phyloP scores from a whole-genome alignment of 768 basidiomycete species.

The Mycena pura region DNA sequence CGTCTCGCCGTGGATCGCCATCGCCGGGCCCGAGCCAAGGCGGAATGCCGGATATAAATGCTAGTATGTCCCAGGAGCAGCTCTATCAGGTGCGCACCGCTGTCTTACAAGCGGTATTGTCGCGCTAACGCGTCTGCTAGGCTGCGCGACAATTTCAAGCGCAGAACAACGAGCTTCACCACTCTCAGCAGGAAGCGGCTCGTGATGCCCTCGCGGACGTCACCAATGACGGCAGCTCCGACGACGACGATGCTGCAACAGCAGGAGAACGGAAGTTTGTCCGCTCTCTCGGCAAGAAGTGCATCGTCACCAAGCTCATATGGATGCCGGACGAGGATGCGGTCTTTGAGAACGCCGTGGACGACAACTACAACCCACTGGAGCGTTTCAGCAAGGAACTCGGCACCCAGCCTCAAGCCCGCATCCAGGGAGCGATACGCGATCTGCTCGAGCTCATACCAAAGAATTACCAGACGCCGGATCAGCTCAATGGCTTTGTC shows the following conservation, averaged over 20 bases:
- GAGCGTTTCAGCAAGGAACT: not conserved
- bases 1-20: too few relatives aligned
- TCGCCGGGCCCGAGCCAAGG: too few relatives aligned
- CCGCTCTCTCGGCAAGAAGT: not conserved
- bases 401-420: constrained; percentile 3
- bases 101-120: too few relatives aligned
- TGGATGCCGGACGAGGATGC: constrained; percentile 3
- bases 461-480: not conserved
- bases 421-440: not conserved
- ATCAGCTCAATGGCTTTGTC: constrained; percentile 5
- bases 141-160: too few relatives aligned
- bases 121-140: too few relatives aligned
- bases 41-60: too few relatives aligned
- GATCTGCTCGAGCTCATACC: not conserved
- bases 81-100: too few relatives aligned
- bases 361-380: not conserved
- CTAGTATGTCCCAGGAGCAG: too few relatives aligned
- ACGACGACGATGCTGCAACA: not conserved
- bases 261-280: not conserved
- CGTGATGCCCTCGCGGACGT: constrained; percentile 4
- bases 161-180: too few relatives aligned
- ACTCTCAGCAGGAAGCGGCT: not conserved
- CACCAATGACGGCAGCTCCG: not conserved
- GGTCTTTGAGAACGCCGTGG: not conserved
- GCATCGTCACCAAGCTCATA: not conserved